Conservation (phyloP, 2,329 filamentous ascomycete genomes). For the Colletotrichum liriopes region DNA sequence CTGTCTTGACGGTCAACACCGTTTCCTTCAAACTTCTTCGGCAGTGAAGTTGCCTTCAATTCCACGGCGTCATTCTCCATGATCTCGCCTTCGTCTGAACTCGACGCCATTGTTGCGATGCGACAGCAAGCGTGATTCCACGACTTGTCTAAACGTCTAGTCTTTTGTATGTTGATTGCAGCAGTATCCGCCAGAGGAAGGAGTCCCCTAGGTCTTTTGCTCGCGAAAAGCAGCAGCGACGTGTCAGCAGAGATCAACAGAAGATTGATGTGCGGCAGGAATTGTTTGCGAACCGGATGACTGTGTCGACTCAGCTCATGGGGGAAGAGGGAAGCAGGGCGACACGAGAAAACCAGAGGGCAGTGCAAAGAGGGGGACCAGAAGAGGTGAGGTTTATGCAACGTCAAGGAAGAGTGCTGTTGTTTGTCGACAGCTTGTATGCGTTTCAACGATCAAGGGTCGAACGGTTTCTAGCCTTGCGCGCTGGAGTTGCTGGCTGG, state of each 20-base stretch:
- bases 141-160: not conserved
- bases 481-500: slow-evolving; percentile 7
- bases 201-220: slow-evolving; percentile 42
- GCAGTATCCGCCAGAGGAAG: slow-evolving; percentile 42
- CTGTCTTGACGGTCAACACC: slow-evolving; percentile 95
- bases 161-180: slow-evolving; percentile 18
- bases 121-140: slow-evolving; percentile 10
- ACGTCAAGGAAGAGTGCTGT: slow-evolving; percentile 13
- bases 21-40: slow-evolving; percentile 80
- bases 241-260: slow-evolving; percentile 44
- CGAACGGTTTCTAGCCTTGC: slow-evolving; percentile 18
- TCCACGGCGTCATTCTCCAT: slow-evolving; percentile 77
- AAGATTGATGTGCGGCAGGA: slow-evolving; percentile 40
- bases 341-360: slow-evolving; percentile 28
- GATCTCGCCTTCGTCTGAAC: slow-evolving; percentile 91
- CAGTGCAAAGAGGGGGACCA: slow-evolving; percentile 24
- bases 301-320: slow-evolving; percentile 45
- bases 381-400: slow-evolving; percentile 19
- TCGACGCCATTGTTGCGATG: slow-evolving; percentile 57
- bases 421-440: slow-evolving; percentile 12
- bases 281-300: slow-evolving; percentile 45
- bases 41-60: slow-evolving; percentile 90
- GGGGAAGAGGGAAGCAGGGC: slow-evolving; percentile 27
- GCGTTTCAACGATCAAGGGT: slow-evolving; percentile 39
- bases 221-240: slow-evolving; percentile 39